Evolutionary conservation across 2,329 filamentous ascomycete species (phyloP), one percentile per base, ranked within the genome.

Genomic region (Apiospora marii): DNA sequence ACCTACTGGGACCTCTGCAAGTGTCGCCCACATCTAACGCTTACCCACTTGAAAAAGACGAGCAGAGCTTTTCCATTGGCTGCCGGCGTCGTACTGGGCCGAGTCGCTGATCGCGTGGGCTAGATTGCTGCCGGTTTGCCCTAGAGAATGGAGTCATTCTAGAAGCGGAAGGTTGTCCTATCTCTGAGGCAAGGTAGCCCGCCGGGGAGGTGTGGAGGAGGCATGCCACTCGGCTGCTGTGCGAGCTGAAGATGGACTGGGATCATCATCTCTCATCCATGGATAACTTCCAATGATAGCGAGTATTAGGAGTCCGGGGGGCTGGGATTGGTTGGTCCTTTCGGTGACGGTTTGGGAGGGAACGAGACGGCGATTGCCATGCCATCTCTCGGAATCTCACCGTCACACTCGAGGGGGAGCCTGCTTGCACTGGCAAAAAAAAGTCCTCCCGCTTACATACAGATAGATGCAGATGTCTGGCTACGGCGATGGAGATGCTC

Each of bases 121-220:
- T 76, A 76, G 72, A 73, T 58, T 64, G 58, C 58, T 41, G 58
- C 58, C 58, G 58, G 75, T 70, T 72, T 71, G 74, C 76, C 74
- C 77, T 79, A 79, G 69, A 71, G 71, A 72, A 76, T 77, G 77
- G 77, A 76, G 74, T 67, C 73, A 72, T 79, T 78, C 79, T 79
- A 74, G 76, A 80, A 78, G 73, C 69, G 79, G 79, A 80, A 81
- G 79, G 79, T 77, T 76, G 71, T 68, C 77, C 74, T 76, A 77
- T 77, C 75, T 74, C 74, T 75, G 53, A 72, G 10, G 68, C 74
- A 53, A 51, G 64, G 68, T 68, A 43, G 41, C 67, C 67, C 30
- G 46, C 67, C 67, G 67, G 67, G n/a, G 41, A 46, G 19, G 49
- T 67, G n/a, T 61, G 70, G 58, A 67, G 72, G 69, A 72, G 72